Evolutionary conservation across 495 filamentous ascomycete species (phyloP), one percentile per base, ranked within the genome.

Genomic region (Cercophora scortea): DNA sequence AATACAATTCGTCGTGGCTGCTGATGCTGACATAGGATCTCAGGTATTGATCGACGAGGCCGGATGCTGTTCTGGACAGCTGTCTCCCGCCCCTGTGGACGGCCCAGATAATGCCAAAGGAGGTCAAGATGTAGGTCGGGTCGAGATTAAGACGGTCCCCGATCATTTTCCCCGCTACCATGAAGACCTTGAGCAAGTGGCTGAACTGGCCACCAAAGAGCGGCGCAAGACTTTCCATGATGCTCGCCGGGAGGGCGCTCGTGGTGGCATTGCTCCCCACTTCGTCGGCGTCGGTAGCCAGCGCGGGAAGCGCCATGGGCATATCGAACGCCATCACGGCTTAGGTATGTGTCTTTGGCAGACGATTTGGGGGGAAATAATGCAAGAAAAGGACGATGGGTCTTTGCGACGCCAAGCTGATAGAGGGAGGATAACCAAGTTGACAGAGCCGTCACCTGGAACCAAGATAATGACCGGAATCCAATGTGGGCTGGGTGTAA

Each of bases 1-100:
- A 55, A 64, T 80, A 85, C 12, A 86, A 79, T 39, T 82, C 77
- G 58, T 88, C 83, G 35, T 68, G 67, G 53, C 71, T 74, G 50
- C 71, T 68, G 55, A 88, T 71, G 38, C 72, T 68, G 50, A 88
- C 69, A 36, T 65, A 76, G 45, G 78, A 72, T 68, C 75, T 81
- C 56, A 76, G 74, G 54, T 81, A 71, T 6, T 64, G 53, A n/a
- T 55, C 51, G 49, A 80, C 36, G 11, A 72, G 36, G 12, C 49
- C 34, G 19, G 59, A 53, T 9, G 68, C 3, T 4, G 53, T 57
- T 35, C 42, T 25, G 49, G 61, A 67, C 0, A 71, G 18, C 46
- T 71, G 65, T 0, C 49, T 57, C 51, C 59, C 52, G 12, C 73
- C 10, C 40, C 63, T 72, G 48, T 70, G 69, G 8, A 50, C 47